A percentile compares a stretch with the other conserved stretches of the same genome.
Conservation (phyloP, 2,329 filamentous ascomycete species). For the Pestalotiopsis sp. region DNA sequence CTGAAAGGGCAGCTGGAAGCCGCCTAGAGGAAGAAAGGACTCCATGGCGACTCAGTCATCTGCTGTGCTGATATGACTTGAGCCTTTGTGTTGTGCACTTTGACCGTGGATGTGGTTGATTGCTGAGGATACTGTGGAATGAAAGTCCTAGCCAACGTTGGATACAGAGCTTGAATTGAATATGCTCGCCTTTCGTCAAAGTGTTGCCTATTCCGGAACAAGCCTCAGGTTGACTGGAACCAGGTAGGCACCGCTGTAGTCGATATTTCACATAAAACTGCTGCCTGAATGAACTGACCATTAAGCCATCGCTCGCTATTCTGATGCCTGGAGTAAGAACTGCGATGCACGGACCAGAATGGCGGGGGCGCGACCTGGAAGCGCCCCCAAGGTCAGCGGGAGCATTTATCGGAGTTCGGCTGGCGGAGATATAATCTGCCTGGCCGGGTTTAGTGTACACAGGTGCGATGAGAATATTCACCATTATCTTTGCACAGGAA, state of each 20-base stretch:
- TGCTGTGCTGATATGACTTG: not conserved
- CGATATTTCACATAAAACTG: not conserved
- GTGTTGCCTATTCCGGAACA: not conserved
- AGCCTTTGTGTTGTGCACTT: not conserved
- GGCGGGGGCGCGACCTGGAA: not conserved
- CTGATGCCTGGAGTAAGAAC: conserved; percentile 2
- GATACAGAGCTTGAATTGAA: not conserved
- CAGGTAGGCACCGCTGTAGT: not conserved
- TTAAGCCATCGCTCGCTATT: not conserved
- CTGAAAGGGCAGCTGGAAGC: conserved; percentile 60
- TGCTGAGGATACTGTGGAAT: not conserved
- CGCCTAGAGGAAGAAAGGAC: conserved; percentile 51
- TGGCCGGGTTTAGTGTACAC: not conserved
- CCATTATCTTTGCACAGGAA: too few species aligned
- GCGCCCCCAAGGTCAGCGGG: not conserved
- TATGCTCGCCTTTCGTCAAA: not conserved
- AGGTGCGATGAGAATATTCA: too few species aligned
- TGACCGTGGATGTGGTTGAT: not conserved
- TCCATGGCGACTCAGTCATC: conserved; percentile 41
- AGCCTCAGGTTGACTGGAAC: not conserved
- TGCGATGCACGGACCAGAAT: not conserved
- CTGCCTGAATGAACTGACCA: conserved; percentile 1
- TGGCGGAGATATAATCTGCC: not conserved
- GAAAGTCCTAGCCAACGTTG: not conserved
- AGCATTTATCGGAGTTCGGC: not conserved